Base-by-base conservation (phyloP, 352 stramenopile species). In the Phytophthora meadii region DNA sequence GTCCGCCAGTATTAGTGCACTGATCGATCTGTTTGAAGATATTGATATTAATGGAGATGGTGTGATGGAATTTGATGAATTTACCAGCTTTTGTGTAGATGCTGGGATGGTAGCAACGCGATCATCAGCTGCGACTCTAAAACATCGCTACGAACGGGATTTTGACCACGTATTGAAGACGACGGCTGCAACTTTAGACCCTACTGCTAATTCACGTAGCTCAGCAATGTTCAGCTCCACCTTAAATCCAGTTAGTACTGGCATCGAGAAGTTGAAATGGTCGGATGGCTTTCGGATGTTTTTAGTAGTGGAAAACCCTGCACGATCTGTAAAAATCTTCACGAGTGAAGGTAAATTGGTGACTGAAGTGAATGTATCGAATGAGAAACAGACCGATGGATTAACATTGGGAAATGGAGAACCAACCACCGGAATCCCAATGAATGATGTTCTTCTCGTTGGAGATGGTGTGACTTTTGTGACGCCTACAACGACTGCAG, bases 11-110 rank as follows among this genome's bases (percentile, higher is more conserved):
- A 67, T 94, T 7, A 81, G 64, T 53, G 82, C 82, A 19, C 73
- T 94, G 10, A 66, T 93, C 8, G 86, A 94, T 36, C 68, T 93
- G 10, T 96, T 96, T 34, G 82, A 95, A 27, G 81, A 90, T 59
- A 96, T 96, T 47, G 88, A 96, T 61, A 92, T 94, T 65, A 96
- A 96, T 45, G 88, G 88, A 25, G 88, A 96, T 37, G 86, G 87
- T 5, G 75, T 74, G 3, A 89, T 95, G 73, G 88, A 96, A 42
- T 94, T 94, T 52, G 84, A 92, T 24, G 88, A 96, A 65, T 94
- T 95, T 54, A 94, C 88, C 41, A 92, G 81, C 22, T 96, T 90
- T 53, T 96, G 88, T 59, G 86, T 95, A 10, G 88, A 94, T 52
- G 87, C 86, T 11, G 88, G 88, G 5, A 94, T 96, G 82, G 73